These are phyloP conservation scores for Rosa chinensis DNA, from an alignment of 306 rosid species.

Conservation along the genomic window DNA sequence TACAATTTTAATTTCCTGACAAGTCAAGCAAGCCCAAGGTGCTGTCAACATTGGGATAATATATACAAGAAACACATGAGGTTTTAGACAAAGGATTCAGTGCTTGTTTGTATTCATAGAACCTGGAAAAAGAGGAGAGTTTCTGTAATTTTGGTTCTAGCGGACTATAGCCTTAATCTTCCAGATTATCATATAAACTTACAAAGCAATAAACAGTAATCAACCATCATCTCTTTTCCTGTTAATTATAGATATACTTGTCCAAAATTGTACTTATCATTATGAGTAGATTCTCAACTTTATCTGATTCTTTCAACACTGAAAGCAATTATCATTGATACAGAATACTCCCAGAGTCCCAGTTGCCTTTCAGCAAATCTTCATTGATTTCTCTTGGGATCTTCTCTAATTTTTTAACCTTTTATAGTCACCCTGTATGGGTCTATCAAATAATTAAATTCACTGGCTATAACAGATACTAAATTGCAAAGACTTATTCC, in stretches of 20 bases:
- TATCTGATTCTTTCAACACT: conserved; percentile 32
- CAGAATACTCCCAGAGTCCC: conserved; percentile 24
- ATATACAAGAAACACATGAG: background rate
- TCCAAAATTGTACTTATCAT: conserved; percentile 29
- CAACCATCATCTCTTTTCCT: background rate
- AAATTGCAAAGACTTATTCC: background rate
- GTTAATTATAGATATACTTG: background rate
- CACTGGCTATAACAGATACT: background rate
- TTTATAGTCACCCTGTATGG: background rate
- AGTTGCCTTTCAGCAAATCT: conserved; percentile 38
- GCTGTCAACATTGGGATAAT: background rate
- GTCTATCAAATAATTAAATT: background rate
- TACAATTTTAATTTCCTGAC: background rate
- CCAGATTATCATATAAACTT: background rate
- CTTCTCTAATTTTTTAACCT: conserved; percentile 3
- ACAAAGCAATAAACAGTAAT: background rate
- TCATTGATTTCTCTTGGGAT: conserved; percentile 31
- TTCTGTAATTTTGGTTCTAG: background rate
- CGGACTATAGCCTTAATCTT: background rate
- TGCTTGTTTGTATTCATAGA: background rate
- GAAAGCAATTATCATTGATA: conserved; percentile 32
- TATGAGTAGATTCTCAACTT: conserved; percentile 33
- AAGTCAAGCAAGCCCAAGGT: background rate
- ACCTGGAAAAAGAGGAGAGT: background rate
- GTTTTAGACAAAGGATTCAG: background rate